Conservation (phyloP, 352 stramenopile genomes). For the Globisporangium cylindrosporum region DNA sequence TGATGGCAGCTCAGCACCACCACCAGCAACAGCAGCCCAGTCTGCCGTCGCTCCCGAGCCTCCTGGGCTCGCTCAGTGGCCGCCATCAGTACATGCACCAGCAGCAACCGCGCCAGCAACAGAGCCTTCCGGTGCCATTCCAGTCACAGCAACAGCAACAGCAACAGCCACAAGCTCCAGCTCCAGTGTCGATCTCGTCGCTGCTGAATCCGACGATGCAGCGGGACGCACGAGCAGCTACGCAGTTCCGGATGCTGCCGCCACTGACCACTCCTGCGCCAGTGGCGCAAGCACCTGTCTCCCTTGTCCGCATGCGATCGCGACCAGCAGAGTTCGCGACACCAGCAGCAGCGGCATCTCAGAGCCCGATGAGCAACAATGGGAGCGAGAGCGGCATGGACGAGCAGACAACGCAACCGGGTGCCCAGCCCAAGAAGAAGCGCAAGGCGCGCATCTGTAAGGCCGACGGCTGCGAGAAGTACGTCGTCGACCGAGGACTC, state of each 20-base stretch:
- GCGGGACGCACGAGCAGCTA: neutral
- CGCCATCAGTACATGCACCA: neutral
- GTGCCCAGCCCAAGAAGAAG: slow-evolving; percentile 31
- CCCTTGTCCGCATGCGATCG: neutral
- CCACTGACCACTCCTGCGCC: neutral
- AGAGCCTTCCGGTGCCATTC: slow-evolving; percentile 6
- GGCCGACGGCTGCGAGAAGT: slow-evolving; percentile 39
- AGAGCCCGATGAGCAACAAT: slow-evolving; percentile 1
- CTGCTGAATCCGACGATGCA: slow-evolving; percentile 13
- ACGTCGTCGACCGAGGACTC: slow-evolving; percentile 41
- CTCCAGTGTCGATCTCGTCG: slow-evolving; percentile 13
- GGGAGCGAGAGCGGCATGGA: slow-evolving; percentile 6
- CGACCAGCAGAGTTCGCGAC: neutral
- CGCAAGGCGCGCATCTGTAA: slow-evolving; percentile 41
- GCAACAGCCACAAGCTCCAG: neutral
- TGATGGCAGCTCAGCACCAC: neutral
- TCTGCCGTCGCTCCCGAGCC: slow-evolving; percentile 18
- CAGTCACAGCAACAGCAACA: neutral
- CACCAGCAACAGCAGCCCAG: neutral
- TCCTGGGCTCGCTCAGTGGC: slow-evolving; percentile 7
- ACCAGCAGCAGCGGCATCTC: neutral
- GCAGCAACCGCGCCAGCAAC: neutral
- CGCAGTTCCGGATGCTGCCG: neutral
- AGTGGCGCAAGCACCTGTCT: neutral
- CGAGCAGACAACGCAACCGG: neutral